Base-by-base conservation (phyloP, 2,329 filamentous ascomycete species). In the Colletotrichum sp. region DNA sequence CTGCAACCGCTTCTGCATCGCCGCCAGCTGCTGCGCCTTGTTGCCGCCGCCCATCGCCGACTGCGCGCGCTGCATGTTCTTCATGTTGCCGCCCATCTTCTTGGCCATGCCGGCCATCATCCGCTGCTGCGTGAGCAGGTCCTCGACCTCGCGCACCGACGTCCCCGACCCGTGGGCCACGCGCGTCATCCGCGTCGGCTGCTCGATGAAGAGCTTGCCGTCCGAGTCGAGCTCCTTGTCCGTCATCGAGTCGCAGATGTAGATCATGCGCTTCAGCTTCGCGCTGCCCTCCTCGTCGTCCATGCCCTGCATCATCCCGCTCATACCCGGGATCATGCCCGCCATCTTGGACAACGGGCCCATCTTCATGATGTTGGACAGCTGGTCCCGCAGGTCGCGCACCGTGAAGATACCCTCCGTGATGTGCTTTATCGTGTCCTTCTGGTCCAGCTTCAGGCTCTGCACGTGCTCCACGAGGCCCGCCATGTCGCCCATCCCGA, bases 101-200 rank as follows among this genome's bases (percentile, higher is more conserved):
- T 99, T 99, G 65, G 97, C 97, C 96, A 99, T 98, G 74, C 95
- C 95, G 1, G 95, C 95, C 97, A 99, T 99, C 95, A 99, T 98
- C 80, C 95, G 93, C 84, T 99, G 96, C 86, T 99, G 97, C 0
- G 96, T 98, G n/a, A 99, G 91, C 8, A 99, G 89, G 82, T 99
- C 97, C 85, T 99, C 97, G 18, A 99, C 96, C 84, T 99, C 97
- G 28, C 90, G 92, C 3, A 99, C 97, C 52, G 92, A 95, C 1
- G 97, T 99, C 36, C 97, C 97, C 7, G 95, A 97, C 0, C 97
- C 97, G 68, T 93, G 92, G 0, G 97, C 97, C 65, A 99, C 93
- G 43, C 97, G 92, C 18, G 96, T 98, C 93, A 99, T 98, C 57
- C 97, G 92, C 16, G 94, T 95, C 1, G 97, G 97, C 83, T 99